Evolutionary conservation across 2,329 filamentous ascomycete species (phyloP).

Genomic region (Pyrenochaeta sp.): DNA sequence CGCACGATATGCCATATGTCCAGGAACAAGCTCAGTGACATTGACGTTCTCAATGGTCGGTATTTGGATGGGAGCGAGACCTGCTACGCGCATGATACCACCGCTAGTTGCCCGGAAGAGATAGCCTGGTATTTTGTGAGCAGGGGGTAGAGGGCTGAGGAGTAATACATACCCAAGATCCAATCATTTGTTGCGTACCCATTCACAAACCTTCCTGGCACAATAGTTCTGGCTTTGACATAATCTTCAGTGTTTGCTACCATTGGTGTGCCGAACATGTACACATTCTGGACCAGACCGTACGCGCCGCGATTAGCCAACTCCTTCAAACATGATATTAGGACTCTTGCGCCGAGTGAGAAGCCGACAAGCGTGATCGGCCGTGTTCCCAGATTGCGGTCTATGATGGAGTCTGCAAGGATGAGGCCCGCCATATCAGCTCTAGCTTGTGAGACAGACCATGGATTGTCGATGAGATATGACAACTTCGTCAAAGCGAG

Average conservation of each 20-base stretch:
- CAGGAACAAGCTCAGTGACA: conserved; percentile 82
- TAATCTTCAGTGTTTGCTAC: conserved; percentile 94
- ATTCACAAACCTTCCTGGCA: conserved; percentile 92
- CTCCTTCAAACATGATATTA: conserved; percentile 89
- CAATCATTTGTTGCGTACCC: conserved; percentile 95
- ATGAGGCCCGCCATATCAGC: conserved; percentile 90
- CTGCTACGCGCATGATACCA: conserved; percentile 87
- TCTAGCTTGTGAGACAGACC: conserved; percentile 93
- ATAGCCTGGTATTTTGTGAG: conserved; percentile 62
- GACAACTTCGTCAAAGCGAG: conserved; percentile 91
- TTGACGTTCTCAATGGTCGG: conserved; percentile 88
- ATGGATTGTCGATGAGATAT: conserved; percentile 97
- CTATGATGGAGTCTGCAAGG: conserved; percentile 90
- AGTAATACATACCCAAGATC: conserved; percentile 72
- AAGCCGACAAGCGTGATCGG: conserved; percentile 95
- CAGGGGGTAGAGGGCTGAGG: background rate
- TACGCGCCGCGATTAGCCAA: conserved; percentile 82
- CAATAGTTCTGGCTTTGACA: conserved; percentile 78
- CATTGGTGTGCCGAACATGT: conserved; percentile 89
- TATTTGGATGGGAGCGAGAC: conserved; percentile 80
- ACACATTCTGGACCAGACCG: conserved; percentile 92
- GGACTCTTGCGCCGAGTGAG: conserved; percentile 88
- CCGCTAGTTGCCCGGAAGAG: conserved; percentile 94
- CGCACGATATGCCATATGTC: conserved; percentile 95
- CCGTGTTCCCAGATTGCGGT: conserved; percentile 87